Conservation (phyloP, 2,329 filamentous ascomycete genomes). For the Trichoderma gracile region DNA sequence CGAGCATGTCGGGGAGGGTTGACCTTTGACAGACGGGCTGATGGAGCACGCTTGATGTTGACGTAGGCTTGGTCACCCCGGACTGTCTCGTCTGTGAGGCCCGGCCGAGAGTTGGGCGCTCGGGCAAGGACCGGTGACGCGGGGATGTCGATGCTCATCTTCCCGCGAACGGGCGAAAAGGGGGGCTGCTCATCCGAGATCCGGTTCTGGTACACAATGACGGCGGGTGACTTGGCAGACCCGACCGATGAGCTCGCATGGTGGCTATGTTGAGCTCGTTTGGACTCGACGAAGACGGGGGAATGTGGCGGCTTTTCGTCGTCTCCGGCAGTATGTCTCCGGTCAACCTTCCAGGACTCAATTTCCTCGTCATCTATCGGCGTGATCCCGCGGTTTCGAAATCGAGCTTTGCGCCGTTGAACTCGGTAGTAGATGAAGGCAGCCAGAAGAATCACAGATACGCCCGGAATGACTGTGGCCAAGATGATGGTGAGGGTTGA, state of each 20-base stretch:
- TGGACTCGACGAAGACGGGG: conserved; percentile 6
- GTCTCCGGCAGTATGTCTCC: conserved; percentile 25
- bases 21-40: conserved; percentile 53
- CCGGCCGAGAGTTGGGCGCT: conserved; percentile 62
- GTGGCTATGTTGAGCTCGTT: conserved; percentile 32
- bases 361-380: conserved; percentile 68
- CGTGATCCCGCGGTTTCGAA: conserved; percentile 57
- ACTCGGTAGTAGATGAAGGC: conserved; percentile 43
- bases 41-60: conserved; percentile 53
- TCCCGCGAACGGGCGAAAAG: conserved; percentile 38
- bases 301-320: conserved; percentile 35
- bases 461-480: conserved; percentile 51
- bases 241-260: conserved; percentile 36
- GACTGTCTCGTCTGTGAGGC: conserved; percentile 61
- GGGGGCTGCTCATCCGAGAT: conserved; percentile 37
- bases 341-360: conserved; percentile 59
- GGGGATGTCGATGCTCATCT: conserved; percentile 49
- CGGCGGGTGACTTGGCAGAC: conserved; percentile 50
- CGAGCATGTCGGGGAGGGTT: conserved; percentile 41
- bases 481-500: conserved; percentile 52
- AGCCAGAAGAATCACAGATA: conserved; percentile 41
- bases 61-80: conserved; percentile 63
- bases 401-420: conserved; percentile 42
- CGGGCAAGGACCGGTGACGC: conserved; percentile 55
- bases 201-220: conserved; percentile 54